phyloP scores from a whole-genome alignment of 2,329 filamentous ascomycete species.

The Aspergillaceae sp. region DNA sequence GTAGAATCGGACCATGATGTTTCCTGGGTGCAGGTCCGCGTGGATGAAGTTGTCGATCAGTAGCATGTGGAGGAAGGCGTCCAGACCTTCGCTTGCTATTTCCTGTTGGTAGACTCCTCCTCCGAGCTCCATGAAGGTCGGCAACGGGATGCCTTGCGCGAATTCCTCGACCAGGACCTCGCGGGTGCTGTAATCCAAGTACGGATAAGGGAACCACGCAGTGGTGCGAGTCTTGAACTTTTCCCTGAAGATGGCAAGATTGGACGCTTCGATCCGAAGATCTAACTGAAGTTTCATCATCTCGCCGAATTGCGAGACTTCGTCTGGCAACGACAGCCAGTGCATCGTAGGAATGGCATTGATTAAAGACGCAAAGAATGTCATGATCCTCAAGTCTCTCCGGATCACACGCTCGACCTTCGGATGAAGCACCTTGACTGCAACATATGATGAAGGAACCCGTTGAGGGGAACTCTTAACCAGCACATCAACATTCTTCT shows the following conservation, averaged over 20 bases:
- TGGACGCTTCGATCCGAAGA: conserved; percentile 86
- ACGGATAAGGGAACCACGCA: conserved; percentile 95
- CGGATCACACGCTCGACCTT: conserved; percentile 80
- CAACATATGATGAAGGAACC: conserved; percentile 85
- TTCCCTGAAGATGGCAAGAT: conserved; percentile 74
- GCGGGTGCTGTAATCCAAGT: conserved; percentile 83
- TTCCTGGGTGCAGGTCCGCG: conserved; percentile 90
- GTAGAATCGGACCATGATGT: conserved; percentile 99
- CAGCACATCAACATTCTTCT: conserved; percentile 73
- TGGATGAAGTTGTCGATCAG: conserved; percentile 97
- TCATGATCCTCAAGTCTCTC: conserved; percentile 91
- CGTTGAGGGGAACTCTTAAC: conserved; percentile 78
- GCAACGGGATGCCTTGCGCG: conserved; percentile 83
- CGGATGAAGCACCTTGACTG: conserved; percentile 91
- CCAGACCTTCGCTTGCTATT: conserved; percentile 87
- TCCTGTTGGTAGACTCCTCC: conserved; percentile 89
- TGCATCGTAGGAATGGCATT: conserved; percentile 89
- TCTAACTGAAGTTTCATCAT: conserved; percentile 99
- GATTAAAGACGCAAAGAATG: conserved; percentile 73
- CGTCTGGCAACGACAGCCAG: conserved; percentile 92
- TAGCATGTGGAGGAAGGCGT: conserved; percentile 93
- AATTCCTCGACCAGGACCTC: conserved; percentile 93
- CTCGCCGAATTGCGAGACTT: conserved; percentile 86
- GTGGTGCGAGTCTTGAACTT: conserved; percentile 85
- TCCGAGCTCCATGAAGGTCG: conserved; percentile 82